Evolutionary conservation across 1,139 yeast genomes (phyloP).

Genomic region (Geotrichum macrosporum): DNA sequence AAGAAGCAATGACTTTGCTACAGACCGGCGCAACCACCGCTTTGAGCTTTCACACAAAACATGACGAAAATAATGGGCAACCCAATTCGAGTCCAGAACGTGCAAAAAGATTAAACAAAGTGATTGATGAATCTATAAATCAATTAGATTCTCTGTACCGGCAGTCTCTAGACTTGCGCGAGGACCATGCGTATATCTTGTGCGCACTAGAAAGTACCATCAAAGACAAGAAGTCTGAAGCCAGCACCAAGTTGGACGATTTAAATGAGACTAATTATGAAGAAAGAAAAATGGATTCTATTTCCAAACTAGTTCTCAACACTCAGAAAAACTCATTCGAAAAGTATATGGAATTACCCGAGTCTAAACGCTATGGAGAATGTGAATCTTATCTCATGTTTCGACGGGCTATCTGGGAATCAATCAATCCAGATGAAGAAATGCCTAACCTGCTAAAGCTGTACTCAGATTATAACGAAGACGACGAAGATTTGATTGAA

Average conservation of each 20-base stretch:
- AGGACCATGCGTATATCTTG: not conserved
- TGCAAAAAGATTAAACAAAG: not conserved
- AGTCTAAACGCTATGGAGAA: constrained; percentile 13
- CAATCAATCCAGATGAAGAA: constrained; percentile 23
- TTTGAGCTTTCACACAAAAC: not conserved
- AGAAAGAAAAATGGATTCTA: not conserved
- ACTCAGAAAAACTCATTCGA: not conserved
- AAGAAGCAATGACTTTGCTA: not conserved
- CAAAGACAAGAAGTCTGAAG: no score
- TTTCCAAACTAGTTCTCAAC: not conserved
- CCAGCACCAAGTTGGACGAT: not conserved
- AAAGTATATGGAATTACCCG: not conserved
- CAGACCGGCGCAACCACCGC: not conserved
- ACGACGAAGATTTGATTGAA: constrained; percentile 31
- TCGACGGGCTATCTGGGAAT: constrained; percentile 24
- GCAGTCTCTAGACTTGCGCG: constrained; percentile 1
- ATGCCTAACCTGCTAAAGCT: constrained; percentile 27
- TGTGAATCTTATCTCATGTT: constrained; percentile 6
- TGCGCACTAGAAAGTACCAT: not conserved
- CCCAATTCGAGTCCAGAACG: not conserved
- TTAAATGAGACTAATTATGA: not conserved
- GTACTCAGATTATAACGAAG: constrained; percentile 28
- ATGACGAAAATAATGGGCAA: not conserved
- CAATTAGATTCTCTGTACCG: not conserved
- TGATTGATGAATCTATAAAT: not conserved